These are phyloP conservation scores for Ogataea methylovora DNA, from an alignment of 805 yeast species.

Conservation along the genomic window DNA sequence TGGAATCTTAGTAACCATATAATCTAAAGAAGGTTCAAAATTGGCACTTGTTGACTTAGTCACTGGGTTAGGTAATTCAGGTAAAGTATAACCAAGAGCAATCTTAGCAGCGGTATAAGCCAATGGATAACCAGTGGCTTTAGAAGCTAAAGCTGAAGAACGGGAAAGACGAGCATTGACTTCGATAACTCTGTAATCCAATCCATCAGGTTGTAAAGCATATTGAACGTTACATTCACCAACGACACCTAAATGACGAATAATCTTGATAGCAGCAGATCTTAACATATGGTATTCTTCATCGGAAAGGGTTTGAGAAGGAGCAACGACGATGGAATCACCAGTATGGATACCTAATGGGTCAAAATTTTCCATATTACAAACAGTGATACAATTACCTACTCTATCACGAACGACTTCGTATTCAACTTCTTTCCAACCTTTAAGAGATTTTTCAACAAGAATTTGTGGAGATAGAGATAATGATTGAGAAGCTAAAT, in stretches of 20 bases:
- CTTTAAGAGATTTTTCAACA: slow-evolving; percentile 94
- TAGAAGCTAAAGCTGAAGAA: slow-evolving; percentile 96
- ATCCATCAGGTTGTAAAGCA: slow-evolving; percentile 91
- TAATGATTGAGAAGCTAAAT: slow-evolving; percentile 83
- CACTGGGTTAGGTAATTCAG: slow-evolving; percentile 93
- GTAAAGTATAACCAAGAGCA: slow-evolving; percentile 89
- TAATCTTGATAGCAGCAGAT: slow-evolving; percentile 94
- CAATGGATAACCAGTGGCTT: slow-evolving; percentile 97
- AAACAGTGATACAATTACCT: slow-evolving; percentile 95
- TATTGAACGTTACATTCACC: slow-evolving; percentile 99
- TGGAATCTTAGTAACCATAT: slow-evolving; percentile 95
- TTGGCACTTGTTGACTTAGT: slow-evolving; percentile 94
- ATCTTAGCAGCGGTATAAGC: slow-evolving; percentile 98
- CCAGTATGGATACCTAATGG: slow-evolving; percentile 98
- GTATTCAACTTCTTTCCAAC: slow-evolving; percentile 98
- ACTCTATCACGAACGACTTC: slow-evolving; percentile 97
- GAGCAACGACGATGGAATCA: slow-evolving; percentile 98
- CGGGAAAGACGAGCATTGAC: slow-evolving; percentile 96
- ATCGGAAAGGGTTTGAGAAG: slow-evolving; percentile 94
- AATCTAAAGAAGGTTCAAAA: slow-evolving; percentile 95
- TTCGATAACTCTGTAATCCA: slow-evolving; percentile 94
- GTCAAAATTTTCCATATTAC: slow-evolving; percentile 98
- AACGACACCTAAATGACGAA: slow-evolving; percentile 96
- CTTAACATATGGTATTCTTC: slow-evolving; percentile 98
- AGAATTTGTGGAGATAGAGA: slow-evolving; percentile 90